A percentile compares a stretch with the other conserved stretches of the same genome.
These are phyloP conservation scores for Setaria italica DNA, from an alignment of 202 grass and related monocot genomes.

Conservation along the genomic window DNA sequence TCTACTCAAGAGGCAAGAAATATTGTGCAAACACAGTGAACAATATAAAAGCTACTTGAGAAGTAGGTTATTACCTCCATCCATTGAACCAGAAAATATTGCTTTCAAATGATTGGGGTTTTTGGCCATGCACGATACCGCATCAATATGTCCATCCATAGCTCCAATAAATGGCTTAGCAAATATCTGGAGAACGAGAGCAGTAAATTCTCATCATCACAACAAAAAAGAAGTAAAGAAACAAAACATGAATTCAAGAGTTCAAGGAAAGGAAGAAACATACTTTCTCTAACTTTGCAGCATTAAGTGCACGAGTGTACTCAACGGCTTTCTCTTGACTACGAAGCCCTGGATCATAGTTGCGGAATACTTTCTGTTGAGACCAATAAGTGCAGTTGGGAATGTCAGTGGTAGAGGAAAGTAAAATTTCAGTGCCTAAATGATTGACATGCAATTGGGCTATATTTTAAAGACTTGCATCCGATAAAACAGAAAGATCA, in stretches of 20 bases:
- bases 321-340: conserved; percentile 89
- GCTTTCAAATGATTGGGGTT: conserved; percentile 90
- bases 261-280: not conserved
- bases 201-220: conserved; percentile 1
- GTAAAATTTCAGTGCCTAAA: not conserved
- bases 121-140: conserved; percentile 87
- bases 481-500: not conserved
- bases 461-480: not conserved
- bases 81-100: conserved; percentile 97
- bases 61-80: conserved; percentile 68
- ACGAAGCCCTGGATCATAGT: conserved; percentile 87
- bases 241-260: conserved; percentile 2
- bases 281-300: conserved; percentile 95
- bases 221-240: conserved; percentile 3
- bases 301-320: conserved; percentile 88
- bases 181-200: conserved; percentile 79
- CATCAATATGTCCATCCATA: conserved; percentile 96
- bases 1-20: conserved; percentile 7
- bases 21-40: not conserved
- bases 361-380: conserved; percentile 92
- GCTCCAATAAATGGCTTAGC: conserved; percentile 93
- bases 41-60: not conserved
- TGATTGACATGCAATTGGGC: not conserved
- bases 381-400: not conserved
- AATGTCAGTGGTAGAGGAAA: conserved; percentile 24